Conservation (phyloP, 257 asterid genomes). For the Solanum virginianum region DNA sequence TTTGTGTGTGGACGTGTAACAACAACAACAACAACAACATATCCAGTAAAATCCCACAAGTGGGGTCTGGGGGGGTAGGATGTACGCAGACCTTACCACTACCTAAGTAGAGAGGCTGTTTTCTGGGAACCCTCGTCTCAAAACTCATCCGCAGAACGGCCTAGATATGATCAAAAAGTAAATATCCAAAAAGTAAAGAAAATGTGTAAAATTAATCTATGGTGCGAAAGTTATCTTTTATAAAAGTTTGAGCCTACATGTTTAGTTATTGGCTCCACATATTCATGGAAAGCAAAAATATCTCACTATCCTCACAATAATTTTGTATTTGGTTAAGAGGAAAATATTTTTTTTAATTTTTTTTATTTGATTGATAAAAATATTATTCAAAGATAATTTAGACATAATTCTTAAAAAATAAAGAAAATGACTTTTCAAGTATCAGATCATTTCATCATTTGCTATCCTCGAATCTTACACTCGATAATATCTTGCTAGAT, state of each 20-base stretch:
- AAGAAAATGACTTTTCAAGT: background rate
- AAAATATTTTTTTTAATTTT: too few relatives aligned
- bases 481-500: fast-evolving
- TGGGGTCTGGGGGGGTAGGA: too few relatives aligned
- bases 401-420: background rate
- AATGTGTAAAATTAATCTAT: background rate
- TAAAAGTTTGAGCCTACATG: background rate
- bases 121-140: too few relatives aligned
- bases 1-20: background rate
- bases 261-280: background rate
- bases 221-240: background rate
- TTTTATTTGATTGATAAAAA: background rate
- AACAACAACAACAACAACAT: too few relatives aligned
- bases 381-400: background rate
- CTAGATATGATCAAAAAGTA: too few relatives aligned
- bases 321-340: background rate
- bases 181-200: too few relatives aligned
- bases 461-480: background rate
- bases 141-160: too few relatives aligned
- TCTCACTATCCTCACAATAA: background rate
- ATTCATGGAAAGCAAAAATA: background rate
- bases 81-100: too few relatives aligned
- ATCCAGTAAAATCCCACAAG: too few relatives aligned
- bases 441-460: background rate
- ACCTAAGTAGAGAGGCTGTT: too few relatives aligned